These are phyloP conservation scores for Ogataea parapolymorpha DNA, from an alignment of 805 yeast species.

Conservation along the genomic window DNA sequence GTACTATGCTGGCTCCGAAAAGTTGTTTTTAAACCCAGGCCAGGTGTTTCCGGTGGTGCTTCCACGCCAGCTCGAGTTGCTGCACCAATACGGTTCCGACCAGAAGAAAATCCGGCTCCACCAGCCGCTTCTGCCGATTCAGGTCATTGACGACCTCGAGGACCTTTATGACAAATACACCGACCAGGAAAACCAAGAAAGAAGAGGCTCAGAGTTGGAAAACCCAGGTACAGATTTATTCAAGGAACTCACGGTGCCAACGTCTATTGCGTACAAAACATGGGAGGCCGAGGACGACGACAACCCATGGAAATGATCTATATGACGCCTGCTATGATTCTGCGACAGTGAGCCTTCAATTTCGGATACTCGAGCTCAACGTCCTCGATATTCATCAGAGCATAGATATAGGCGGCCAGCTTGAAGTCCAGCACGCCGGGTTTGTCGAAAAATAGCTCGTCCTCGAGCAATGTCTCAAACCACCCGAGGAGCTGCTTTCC, in stretches of 20 bases:
- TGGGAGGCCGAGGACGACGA: constrained; percentile 54
- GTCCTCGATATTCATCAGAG: constrained; percentile 14
- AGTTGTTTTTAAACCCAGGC: constrained; percentile 49
- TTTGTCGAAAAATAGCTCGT: constrained; percentile 8
- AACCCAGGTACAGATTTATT: constrained; percentile 40
- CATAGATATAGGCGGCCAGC: constrained; percentile 23
- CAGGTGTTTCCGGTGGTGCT: constrained; percentile 54
- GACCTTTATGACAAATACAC: constrained; percentile 47
- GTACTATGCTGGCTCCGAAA: constrained; percentile 24
- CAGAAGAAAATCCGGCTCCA: constrained; percentile 50
- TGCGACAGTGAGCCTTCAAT: constrained; percentile 15
- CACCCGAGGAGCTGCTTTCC: constrained; percentile 14
- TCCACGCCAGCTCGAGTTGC: constrained; percentile 72
- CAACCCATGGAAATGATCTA: constrained; percentile 58
- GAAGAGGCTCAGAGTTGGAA: constrained; percentile 4
- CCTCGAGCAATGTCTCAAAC: constrained; percentile 10
- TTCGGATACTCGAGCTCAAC: constrained; percentile 10
- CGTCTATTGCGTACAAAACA: constrained; percentile 46
- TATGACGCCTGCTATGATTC: constrained; percentile 14
- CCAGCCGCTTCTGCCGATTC: constrained; percentile 72
- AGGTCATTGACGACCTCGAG: constrained; percentile 68
- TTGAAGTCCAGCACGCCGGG: constrained; percentile 25
- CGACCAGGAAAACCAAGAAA: constrained; percentile 16
- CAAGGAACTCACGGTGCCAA: constrained; percentile 46
- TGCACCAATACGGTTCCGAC: constrained; percentile 70